Evolutionary conservation across 2,329 filamentous ascomycete genomes (phyloP).

Genomic region (Curvularia lunata): DNA sequence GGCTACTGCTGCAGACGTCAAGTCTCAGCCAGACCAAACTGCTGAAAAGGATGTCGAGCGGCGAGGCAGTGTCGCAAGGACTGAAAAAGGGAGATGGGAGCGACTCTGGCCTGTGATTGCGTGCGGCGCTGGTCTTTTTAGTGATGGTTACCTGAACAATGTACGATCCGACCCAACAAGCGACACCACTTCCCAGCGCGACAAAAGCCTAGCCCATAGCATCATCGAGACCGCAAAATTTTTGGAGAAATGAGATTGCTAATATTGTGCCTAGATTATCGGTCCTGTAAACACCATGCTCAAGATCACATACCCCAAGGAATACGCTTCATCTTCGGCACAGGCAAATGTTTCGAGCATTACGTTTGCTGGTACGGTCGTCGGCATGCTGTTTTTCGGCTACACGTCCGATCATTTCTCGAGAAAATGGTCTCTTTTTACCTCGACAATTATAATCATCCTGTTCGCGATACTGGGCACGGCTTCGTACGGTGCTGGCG

Average conservation of each 20-base stretch:
- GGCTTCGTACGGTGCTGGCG: constrained; percentile 76
- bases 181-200: constrained; percentile 16
- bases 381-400: constrained; percentile 82
- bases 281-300: constrained; percentile 85
- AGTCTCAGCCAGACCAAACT: constrained; percentile 4
- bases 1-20: constrained; percentile 19
- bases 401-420: constrained; percentile 84
- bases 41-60: constrained; percentile 26
- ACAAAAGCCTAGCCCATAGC: constrained; percentile 7
- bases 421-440: constrained; percentile 78
- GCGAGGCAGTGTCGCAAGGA: constrained; percentile 35
- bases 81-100: constrained; percentile 47
- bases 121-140: constrained; percentile 88
- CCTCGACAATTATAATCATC: constrained; percentile 83
- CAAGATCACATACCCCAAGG: constrained; percentile 67
- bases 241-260: constrained; percentile 11
- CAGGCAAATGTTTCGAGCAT: constrained; percentile 80
- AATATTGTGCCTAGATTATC: constrained; percentile 67
- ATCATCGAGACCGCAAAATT: background rate
- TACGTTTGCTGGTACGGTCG: constrained; percentile 83
- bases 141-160: constrained; percentile 90
- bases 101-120: constrained; percentile 78
- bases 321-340: constrained; percentile 73
- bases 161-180: constrained; percentile 52
- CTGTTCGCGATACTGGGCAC: constrained; percentile 81